Evolutionary conservation across 176 grass and related monocot species (phyloP), one percentile per base, ranked within the genome.

Genomic region (Areca catechu): DNA sequence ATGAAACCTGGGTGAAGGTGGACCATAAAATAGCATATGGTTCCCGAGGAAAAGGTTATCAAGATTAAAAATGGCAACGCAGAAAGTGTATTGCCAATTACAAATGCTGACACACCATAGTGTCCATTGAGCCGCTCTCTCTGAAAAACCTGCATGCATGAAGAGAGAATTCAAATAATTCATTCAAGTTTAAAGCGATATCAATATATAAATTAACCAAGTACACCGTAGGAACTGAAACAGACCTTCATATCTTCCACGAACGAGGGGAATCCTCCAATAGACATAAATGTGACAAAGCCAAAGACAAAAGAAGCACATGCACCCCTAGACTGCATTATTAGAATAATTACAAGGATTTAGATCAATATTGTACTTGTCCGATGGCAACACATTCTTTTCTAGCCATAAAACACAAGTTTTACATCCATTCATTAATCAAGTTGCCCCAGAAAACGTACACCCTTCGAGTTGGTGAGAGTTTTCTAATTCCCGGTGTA

Each of bases 201-300:
- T 43, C 3, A 43, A 43, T 43, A 5, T 43, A 14, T 43, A 14
- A 14, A 43, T 43, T 12, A 2, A 43, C 2, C 10, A 2, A n/a
- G n/a, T n/a, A 14, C 34, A 12, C 27, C 20, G 18, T 16, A 22
- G 12, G 5, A 48, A n/a, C 5, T 5, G 58, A 49, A 22, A 21
- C 54, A 65, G 19, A 98, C 93, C 93, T 98, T 98, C 93, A 98
- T 98, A 76, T 98, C 93, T 84, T 98, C 93, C 47, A 89, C 93
- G 60, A 98, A 98, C 20, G 93, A 98, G 20, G 88, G 93, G 70
- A 98, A 98, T 54, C 93, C 88, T 70, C 93, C 93, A 5, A 92
- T 98, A 0, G 93, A 98, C 93, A 98, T 98, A 81, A 98, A 98
- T 19, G 93, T 98, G 49, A 98, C 88, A n/a, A 98, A 98, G 66